phyloP scores from a whole-genome alignment of 2,329 filamentous ascomycete genomes.

The Thelonectria discophora region DNA sequence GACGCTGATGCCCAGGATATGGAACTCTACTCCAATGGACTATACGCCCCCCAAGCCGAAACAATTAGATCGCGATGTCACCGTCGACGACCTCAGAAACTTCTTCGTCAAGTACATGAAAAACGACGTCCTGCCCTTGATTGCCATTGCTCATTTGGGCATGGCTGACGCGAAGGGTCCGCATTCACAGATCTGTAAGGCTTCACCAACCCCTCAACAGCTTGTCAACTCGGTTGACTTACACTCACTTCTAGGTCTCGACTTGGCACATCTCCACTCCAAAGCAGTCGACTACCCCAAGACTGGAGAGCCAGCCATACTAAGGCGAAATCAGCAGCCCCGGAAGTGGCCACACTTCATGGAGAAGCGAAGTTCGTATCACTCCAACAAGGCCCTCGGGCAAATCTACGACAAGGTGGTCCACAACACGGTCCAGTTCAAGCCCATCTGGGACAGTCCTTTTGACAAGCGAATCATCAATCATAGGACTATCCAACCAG shows the following conservation, averaged over 20 bases:
- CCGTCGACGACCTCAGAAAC: slow-evolving; percentile 75
- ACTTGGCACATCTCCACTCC: slow-evolving; percentile 84
- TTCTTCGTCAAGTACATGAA: slow-evolving; percentile 97
- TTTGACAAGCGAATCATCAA: slow-evolving; percentile 82
- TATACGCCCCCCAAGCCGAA: slow-evolving; percentile 69
- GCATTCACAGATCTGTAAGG: slow-evolving; percentile 72
- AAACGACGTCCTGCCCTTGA: slow-evolving; percentile 81
- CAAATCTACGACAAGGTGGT: slow-evolving; percentile 80
- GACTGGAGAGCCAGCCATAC: slow-evolving; percentile 79
- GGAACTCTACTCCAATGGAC: slow-evolving; percentile 82
- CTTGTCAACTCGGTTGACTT: slow-evolving; percentile 6
- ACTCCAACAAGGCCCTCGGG: slow-evolving; percentile 77
- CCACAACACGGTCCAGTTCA: slow-evolving; percentile 68
- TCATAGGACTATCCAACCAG: slow-evolving; percentile 60
- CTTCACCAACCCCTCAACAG: background rate
- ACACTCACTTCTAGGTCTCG: slow-evolving; percentile 59
- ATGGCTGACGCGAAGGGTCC: slow-evolving; percentile 77
- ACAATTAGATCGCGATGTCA: slow-evolving; percentile 69
- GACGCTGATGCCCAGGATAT: slow-evolving; percentile 72
- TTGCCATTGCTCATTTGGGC: slow-evolving; percentile 84
- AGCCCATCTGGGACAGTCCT: slow-evolving; percentile 72
- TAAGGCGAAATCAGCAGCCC: slow-evolving; percentile 69
- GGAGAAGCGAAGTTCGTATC: slow-evolving; percentile 73
- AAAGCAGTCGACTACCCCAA: slow-evolving; percentile 95
- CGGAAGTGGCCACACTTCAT: slow-evolving; percentile 85